Base-by-base conservation (phyloP, 1,139 yeast species). In the Taphrina confusa region DNA sequence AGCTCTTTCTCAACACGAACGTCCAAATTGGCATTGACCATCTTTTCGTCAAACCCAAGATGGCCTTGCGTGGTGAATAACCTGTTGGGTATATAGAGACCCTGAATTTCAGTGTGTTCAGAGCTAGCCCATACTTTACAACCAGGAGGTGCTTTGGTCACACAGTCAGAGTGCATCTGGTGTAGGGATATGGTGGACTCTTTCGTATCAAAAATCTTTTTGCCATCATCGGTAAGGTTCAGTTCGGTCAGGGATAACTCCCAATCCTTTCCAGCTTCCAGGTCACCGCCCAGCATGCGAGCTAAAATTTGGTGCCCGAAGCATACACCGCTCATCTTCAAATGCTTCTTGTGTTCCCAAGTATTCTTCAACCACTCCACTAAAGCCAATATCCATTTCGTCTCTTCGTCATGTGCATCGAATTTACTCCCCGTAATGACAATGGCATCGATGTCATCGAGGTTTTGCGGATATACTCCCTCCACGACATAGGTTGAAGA, bases 301-400 rank as follows among this genome's bases (percentile, higher is more conserved):
- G 83, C 85, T 27, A 87, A 71, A 20, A 88, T 76, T 70, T 90
- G 97, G 71, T 89, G 96, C 2, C 96, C 97, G 70, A 87, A 89
- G 70, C 96, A 90, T 40, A 89, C 51, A 12, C 69, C 74, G 5
- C 73, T 61, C 1, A 71, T 63, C 33, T 72, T 69, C 33, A 82
- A 63, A 12, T 63, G 62, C 4, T 60, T 60, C 6, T 34, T 11
- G 20, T 50, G 36, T 14, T 37, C 4, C 51, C 57, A 52, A n/a
- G 49, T 30, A n/a, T n/a, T 27, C 18, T 67, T 34, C 52, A 31
- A 44, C 61, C 62, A 36, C 67, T 65, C 66, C 33, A 77, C 76
- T 25, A 85, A 73, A 55, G 71, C 69, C 31, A 70, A 63, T 60
- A 85, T 81, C 91, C 91, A 85, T 4, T 42, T 22, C 23, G 69